A percentile compares a stretch with the other conserved stretches of the same genome.
Evolutionary conservation across 495 filamentous ascomycete genomes (phyloP).

Genomic region (Penicillium robsamsonii): DNA sequence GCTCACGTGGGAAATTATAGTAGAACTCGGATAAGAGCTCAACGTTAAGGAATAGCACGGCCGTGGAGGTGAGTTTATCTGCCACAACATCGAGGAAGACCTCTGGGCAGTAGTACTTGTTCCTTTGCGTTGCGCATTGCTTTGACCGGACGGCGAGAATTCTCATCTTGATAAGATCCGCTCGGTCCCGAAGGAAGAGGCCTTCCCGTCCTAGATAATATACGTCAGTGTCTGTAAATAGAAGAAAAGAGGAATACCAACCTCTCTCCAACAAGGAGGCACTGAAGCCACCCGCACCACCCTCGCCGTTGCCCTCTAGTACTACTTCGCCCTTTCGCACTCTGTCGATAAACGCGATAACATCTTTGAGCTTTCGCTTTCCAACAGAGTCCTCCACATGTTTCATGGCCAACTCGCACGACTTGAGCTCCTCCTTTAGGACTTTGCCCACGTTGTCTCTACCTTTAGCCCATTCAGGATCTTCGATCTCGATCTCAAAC

Average conservation of each 20-base stretch:
- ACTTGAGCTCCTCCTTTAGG: conserved; percentile 77
- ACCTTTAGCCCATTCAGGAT: conserved; percentile 80
- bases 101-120: conserved; percentile 97
- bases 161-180: conserved; percentile 86
- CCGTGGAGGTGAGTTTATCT: conserved; percentile 89
- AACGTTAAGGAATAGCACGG: conserved; percentile 96
- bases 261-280: conserved; percentile 76
- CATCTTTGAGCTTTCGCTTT: conserved; percentile 79
- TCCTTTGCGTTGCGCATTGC: conserved; percentile 76
- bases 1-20: conserved; percentile 90
- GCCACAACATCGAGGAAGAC: conserved; percentile 96
- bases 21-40: conserved; percentile 97
- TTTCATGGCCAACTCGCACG: conserved; percentile 77
- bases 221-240: conserved; percentile 19
- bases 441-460: conserved; percentile 74
- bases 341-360: conserved; percentile 86
- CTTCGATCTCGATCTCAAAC: conserved; percentile 91
- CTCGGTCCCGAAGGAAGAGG: conserved; percentile 86
- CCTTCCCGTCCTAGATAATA: conserved; percentile 73
- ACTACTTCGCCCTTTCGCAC: conserved; percentile 79
- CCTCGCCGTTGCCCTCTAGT: conserved; percentile 76
- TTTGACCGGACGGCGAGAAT: conserved; percentile 80
- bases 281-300: conserved; percentile 90
- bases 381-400: conserved; percentile 71
- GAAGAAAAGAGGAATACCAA: conserved; percentile 34